Base-by-base conservation (phyloP, 179 eudicot species). In the Spinacia oleracea region DNA sequence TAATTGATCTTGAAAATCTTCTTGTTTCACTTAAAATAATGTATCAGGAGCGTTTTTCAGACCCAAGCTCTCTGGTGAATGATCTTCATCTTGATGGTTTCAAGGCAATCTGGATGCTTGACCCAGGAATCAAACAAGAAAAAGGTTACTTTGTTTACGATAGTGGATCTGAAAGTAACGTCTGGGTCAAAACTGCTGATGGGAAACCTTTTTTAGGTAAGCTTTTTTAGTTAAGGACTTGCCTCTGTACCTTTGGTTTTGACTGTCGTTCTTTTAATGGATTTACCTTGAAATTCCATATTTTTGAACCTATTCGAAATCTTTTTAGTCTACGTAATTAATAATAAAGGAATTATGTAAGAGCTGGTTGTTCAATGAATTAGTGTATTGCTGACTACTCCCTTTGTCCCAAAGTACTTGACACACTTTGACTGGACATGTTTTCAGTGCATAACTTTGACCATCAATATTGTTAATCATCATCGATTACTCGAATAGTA, bases 81-180 rank as follows among this genome's bases (percentile, higher is more conserved):
- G 90, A 92, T 83, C 98, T 96, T 73, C 99, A 90, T 85, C 81
- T 72, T 43, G 83, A 74, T 74, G 98, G 99, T 83, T 85, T 96
- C 83, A 94, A 93, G 80, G 99, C 98, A 59, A 92, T 92, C 78
- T 96, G 99, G 99, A 96, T 93, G 98, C 99, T 93, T 83, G 99
- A 96, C 82, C 99, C 99, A 6, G 99, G 98, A 79, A 90, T 94
- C 75, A 96, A 96, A 83, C 81, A 71, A 27, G 98, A 96, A 79
- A 81, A 87, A 48, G 97, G 98, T 72, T 96, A 96, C 81, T 94
- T 88, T 85, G 96, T 92, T 81, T 92, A 90, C 80, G 98, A 92
- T 59, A 88, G 91, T 84, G 99, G 98, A 73, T 84, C 97, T 72
- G 86, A 94, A 81, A 85, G 73, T 32, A 92, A 90, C 35, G 65